Conservation (phyloP, 2,329 filamentous ascomycete species). For the Aspergillus proliferans region DNA sequence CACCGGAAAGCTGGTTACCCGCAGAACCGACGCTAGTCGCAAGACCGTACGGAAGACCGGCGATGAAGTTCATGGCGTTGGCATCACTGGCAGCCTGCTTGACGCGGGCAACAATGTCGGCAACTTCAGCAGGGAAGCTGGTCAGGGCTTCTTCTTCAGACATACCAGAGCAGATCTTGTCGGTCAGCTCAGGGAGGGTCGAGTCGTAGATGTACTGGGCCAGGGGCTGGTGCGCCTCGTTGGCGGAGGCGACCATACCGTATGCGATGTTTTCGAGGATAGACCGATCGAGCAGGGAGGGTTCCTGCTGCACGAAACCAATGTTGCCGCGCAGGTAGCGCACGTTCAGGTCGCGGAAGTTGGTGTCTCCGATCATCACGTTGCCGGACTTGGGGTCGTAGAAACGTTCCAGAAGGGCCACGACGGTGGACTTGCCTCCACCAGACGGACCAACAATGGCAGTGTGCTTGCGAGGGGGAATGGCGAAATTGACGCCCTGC, state of each 20-base stretch:
- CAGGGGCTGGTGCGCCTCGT: conserved; percentile 19
- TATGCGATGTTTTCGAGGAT: conserved; percentile 51
- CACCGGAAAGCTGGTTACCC: conserved; percentile 46
- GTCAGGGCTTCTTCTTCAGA: conserved; percentile 18
- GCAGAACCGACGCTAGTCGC: conserved; percentile 30
- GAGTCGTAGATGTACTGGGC: conserved; percentile 19
- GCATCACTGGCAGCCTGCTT: conserved; percentile 21
- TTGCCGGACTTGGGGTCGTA: conserved; percentile 30
- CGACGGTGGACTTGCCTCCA: conserved; percentile 48
- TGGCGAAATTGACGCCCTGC: conserved; percentile 24
- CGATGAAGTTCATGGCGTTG: conserved; percentile 24
- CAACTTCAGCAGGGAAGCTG: conserved; percentile 15
- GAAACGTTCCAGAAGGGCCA: conserved; percentile 30
- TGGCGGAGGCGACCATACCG: conserved; percentile 38
- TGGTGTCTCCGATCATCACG: conserved; percentile 24
- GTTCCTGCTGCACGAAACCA: conserved; percentile 47
- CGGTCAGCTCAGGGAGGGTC: conserved; percentile 19
- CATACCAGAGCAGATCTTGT: conserved; percentile 18
- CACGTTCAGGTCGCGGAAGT: conserved; percentile 28
- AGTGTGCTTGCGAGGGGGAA: conserved; percentile 32
- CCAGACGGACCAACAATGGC: conserved; percentile 47
- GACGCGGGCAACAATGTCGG: conserved; percentile 24
- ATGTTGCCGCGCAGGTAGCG: conserved; percentile 29
- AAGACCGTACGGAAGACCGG: conserved; percentile 17
- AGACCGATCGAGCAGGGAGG: conserved; percentile 46